Base-by-base conservation (phyloP, 2,329 filamentous ascomycete species). In the Arthrobotrys megalospora region DNA sequence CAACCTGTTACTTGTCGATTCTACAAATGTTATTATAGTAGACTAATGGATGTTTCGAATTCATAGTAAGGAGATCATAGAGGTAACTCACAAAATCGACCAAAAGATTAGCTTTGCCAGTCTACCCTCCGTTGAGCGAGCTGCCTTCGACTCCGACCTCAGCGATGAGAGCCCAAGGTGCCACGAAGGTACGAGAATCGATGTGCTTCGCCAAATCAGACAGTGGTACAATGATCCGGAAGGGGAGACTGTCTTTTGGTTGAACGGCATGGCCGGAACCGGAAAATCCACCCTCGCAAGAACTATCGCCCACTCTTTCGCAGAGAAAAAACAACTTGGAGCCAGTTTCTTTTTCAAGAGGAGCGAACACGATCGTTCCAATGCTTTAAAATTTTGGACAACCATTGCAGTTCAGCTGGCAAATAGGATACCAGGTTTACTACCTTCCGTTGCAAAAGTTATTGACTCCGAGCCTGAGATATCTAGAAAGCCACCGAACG, bases 241-340 rank as follows among this genome's bases (percentile, higher is more conserved):
- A 2, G 50, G 69, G 21, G 38, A 70, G 43, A 52, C 68, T 45
- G 82, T 82, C 21, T 81, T 81, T 60, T 86, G 83, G 84, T 81
- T 86, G 6, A 82, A 82, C 14, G 84, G 84, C 6, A 81, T 83
- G 81, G 83, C 83, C 3, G 84, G 84, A 14, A 83, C 82, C 6
- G 66, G 68, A 34, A 73, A 73, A 58, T 73, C 69, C 50, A 73
- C 69, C 0, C 7, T 73, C 12, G 24, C 67, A 6, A 28, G 67
- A 16, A 71, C 67, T 16, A 47, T 64, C 6, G 55, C 67, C 3
- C n/a, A 52, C 32, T 14, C 10, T n/a, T 64, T 71, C 8, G 8
- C 11, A 16, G 32, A 55, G 32, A n/a, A 24, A 8, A 16, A 36
- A 8, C n/a, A 41, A 21, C 48, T 73, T 8, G 69, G 60, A 16